Evolutionary conservation across 1,139 yeast genomes (phyloP).

Genomic region (Yamadazyma trypodendri): DNA sequence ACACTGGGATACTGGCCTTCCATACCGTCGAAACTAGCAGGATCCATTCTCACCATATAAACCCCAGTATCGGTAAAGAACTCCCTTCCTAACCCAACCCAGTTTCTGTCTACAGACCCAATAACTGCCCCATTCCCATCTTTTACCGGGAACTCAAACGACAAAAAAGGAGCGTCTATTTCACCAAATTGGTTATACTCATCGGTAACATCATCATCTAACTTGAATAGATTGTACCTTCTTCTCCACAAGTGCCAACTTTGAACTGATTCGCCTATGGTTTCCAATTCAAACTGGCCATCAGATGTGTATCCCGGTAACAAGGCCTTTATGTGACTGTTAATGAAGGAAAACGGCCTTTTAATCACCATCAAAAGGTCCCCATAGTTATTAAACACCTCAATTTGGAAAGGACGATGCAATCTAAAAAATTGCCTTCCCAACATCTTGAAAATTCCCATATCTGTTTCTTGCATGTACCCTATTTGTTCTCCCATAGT

Average conservation of each 20-base stretch:
- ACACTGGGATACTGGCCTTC: slow-evolving; percentile 40
- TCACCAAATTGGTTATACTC: slow-evolving; percentile 73
- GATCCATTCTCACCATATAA: slow-evolving; percentile 82
- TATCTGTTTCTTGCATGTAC: slow-evolving; percentile 75
- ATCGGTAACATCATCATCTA: slow-evolving; percentile 44
- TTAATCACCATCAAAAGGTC: slow-evolving; percentile 66
- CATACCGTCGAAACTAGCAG: slow-evolving; percentile 54
- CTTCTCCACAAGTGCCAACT: slow-evolving; percentile 96
- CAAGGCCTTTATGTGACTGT: slow-evolving; percentile 77
- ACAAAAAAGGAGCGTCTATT: slow-evolving; percentile 81
- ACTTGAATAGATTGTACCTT: slow-evolving; percentile 70
- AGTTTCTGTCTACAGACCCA: slow-evolving; percentile 84
- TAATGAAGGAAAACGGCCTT: slow-evolving; percentile 84
- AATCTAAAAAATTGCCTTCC: slow-evolving; percentile 79
- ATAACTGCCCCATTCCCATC: slow-evolving; percentile 59
- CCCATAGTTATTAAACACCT: slow-evolving; percentile 72
- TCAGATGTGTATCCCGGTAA: slow-evolving; percentile 52
- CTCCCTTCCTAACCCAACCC: slow-evolving; percentile 94
- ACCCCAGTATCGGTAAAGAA: slow-evolving; percentile 93
- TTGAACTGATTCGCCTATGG: slow-evolving; percentile 83
- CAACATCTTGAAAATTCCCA: slow-evolving; percentile 64
- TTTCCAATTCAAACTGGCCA: slow-evolving; percentile 42
- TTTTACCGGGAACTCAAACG: slow-evolving; percentile 80
- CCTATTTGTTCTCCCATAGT: slow-evolving; percentile 75
- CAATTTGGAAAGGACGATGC: slow-evolving; percentile 85